phyloP scores from a whole-genome alignment of 495 filamentous ascomycete species.

The Aspergillus hancockii region DNA sequence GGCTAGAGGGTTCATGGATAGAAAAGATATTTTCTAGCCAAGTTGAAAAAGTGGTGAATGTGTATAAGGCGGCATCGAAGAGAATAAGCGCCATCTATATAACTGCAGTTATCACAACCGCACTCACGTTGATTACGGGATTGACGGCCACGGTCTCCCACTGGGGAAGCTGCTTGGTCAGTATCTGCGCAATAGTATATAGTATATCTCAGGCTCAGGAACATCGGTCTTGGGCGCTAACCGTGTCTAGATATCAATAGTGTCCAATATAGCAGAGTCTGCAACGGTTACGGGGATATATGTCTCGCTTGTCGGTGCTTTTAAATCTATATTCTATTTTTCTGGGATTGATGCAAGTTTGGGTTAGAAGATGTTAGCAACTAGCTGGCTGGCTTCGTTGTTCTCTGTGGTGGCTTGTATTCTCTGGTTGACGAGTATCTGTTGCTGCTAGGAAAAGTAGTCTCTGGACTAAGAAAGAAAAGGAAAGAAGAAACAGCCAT shows the following conservation, averaged over 20 bases:
- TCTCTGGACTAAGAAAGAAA: neutral
- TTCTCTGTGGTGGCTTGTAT: slow-evolving; percentile 4
- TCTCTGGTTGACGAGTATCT: neutral
- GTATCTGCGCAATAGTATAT: neutral
- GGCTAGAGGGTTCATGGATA: neutral
- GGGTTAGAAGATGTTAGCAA: slow-evolving; percentile 2
- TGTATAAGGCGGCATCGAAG: slow-evolving; percentile 2
- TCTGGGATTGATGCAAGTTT: slow-evolving; percentile 1
- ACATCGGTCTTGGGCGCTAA: neutral
- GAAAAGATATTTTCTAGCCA: slow-evolving; percentile 7
- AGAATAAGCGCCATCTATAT: slow-evolving; percentile 4
- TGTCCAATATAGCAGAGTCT: neutral
- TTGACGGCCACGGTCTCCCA: neutral
- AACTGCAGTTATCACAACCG: neutral
- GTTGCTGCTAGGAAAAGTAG: neutral
- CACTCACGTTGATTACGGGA: neutral
- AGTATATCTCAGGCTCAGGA: neutral
- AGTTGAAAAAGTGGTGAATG: slow-evolving; percentile 1
- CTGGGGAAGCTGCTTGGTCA: neutral
- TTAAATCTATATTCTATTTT: slow-evolving; percentile 1
- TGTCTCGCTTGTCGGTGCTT: slow-evolving; percentile 6
- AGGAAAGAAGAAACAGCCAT: no score
- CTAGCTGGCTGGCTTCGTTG: slow-evolving; percentile 4
- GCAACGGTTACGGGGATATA: slow-evolving; percentile 7
- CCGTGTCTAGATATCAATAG: neutral